Conservation (phyloP, 176 grass and related monocot species). For the Raddia distichophylla region DNA sequence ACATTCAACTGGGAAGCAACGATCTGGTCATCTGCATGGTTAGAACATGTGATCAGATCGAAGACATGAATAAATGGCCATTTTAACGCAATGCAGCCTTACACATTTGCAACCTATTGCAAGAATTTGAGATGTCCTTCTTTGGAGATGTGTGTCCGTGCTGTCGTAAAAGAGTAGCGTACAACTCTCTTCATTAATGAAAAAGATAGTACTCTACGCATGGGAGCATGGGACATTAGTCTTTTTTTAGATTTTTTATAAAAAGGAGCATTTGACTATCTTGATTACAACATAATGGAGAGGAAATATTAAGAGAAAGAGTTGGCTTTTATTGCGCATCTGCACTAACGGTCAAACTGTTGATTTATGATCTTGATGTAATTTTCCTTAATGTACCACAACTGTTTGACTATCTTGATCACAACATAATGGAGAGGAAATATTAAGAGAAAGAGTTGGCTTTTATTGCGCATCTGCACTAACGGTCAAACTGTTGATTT, state of each 20-base stretch:
- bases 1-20: no score
- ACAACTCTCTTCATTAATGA: no score
- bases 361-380: conserved; percentile 14
- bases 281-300: conserved; percentile 3
- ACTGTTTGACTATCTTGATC: not conserved
- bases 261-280: not conserved
- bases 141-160: no score
- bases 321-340: conserved; percentile 15
- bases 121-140: no score
- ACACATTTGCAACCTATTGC: no score
- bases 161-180: no score
- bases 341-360: conserved; percentile 25
- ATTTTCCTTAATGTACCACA: not conserved
- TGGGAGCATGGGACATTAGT: not conserved
- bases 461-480: conserved; percentile 8
- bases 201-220: no score
- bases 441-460: conserved; percentile 28
- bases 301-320: conserved; percentile 21
- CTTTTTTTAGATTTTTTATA: not conserved
- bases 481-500: conserved; percentile 22
- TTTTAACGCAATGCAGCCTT: no score
- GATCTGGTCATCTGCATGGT: no score
- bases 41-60: no score
- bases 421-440: not conserved
- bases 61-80: no score